Conservation (phyloP, 768 basidiomycete genomes). For the Pleurotus giganteus region DNA sequence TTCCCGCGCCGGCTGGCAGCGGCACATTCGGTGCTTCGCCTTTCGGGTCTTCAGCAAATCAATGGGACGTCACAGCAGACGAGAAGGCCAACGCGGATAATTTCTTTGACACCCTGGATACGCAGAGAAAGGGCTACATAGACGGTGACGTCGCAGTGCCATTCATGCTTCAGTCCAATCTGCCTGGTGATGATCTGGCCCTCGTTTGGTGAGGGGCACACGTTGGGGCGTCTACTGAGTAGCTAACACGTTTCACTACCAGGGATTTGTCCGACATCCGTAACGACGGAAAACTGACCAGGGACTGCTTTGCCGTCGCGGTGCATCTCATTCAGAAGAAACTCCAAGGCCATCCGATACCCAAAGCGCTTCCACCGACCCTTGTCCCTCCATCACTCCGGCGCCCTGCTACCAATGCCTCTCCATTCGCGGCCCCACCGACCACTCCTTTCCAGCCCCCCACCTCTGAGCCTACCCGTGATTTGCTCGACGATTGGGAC, state of each 20-base stretch:
- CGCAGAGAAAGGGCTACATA: constrained; percentile 70
- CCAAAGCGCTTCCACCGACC: constrained; percentile 62
- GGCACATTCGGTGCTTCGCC: constrained; percentile 21
- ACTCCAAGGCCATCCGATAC: constrained; percentile 76
- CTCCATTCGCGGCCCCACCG: constrained; percentile 34
- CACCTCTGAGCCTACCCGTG: constrained; percentile 41
- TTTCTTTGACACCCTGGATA: constrained; percentile 83
- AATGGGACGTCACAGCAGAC: constrained; percentile 81
- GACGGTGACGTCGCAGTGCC: constrained; percentile 95
- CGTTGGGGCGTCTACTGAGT: background rate
- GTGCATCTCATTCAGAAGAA: constrained; percentile 91
- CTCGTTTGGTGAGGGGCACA: constrained; percentile 71
- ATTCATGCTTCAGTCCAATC: constrained; percentile 89
- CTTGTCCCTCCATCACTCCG: constrained; percentile 86
- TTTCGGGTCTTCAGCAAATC: constrained; percentile 19
- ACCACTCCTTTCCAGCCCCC: constrained; percentile 37
- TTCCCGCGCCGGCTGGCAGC: constrained; percentile 29
- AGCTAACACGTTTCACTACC: background rate
- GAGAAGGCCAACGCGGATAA: constrained; percentile 80
- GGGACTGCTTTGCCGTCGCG: constrained; percentile 94
- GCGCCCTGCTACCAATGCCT: constrained; percentile 31
- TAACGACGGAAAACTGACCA: constrained; percentile 80
- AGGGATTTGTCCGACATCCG: constrained; percentile 95
- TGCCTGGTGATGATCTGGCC: constrained; percentile 82
- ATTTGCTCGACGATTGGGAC: constrained; percentile 48